Evolutionary conservation across 768 basidiomycete species (phyloP), one percentile per base, ranked within the genome.

Genomic region (Lactarius sanguifluus): DNA sequence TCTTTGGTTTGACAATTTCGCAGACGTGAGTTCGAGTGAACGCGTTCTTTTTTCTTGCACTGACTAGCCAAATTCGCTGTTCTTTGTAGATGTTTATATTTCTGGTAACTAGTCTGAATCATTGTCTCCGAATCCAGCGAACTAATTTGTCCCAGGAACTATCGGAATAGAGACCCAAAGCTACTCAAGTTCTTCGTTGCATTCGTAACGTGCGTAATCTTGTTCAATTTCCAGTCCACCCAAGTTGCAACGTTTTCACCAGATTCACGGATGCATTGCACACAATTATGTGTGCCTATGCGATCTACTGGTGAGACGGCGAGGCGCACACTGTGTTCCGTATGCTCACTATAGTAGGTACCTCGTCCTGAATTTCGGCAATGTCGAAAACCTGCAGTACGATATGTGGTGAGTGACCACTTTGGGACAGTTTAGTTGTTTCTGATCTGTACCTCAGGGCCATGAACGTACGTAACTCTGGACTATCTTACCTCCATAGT

Each of bases 241-340:
- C 43, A 5, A 57, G 12, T 36, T 9, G 2, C 18, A 32, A 41
- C 25, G 12, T 20, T 13, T 23, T 25, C 25, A 16, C 36, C 25
- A 82, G 81, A 71, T 1, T 79, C 16, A 68, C 82, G 64, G 83
- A 85, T 72, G 80, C 80, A 0, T 40, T 76, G 1, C 83, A 85
- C 68, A 70, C 83, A 18, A 70, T 77, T n/a, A 71, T 84, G 2
- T 81, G 80, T 69, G 77, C 78, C 2, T 75, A 79, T 32, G 71
- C 82, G 2, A 77, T 84, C 45, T 84, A 84, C 63, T 80, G 79
- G 83, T 83, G 69, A 25, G 76, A 71, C 61, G 5, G 23, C 45
- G n/a, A 15, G 7, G 20, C 12, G 20, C 32, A 12, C 13, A 15
- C 23, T 18, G 34, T 23, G 15, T 28, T 45, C 30, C 50, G 4